Evolutionary conservation across 768 basidiomycete species (phyloP).

Genomic region (Leccinum ochraceum): DNA sequence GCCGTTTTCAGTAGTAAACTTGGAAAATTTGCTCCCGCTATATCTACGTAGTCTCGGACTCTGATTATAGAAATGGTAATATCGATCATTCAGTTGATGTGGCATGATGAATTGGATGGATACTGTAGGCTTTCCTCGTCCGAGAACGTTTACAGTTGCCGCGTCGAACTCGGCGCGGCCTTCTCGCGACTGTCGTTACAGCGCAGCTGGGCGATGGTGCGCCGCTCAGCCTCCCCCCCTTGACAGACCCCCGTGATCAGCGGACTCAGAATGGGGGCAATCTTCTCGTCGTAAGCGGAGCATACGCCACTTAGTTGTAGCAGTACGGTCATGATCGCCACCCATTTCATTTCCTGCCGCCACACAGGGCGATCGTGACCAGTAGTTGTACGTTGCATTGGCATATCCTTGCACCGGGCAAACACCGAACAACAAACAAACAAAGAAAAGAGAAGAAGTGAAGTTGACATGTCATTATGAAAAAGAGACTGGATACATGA

Average conservation of each 20-base stretch:
- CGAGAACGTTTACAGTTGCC: background rate
- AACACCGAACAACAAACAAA: background rate
- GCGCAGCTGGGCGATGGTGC: conserved; percentile 15
- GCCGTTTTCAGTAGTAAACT: conserved; percentile 25
- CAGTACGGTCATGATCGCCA: conserved; percentile 23
- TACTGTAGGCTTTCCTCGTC: background rate
- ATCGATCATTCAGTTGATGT: background rate
- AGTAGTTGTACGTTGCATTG: background rate
- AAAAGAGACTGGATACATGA: background rate
- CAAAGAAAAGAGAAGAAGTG: background rate
- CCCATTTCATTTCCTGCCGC: conserved; percentile 16
- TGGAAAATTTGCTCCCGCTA: conserved; percentile 1
- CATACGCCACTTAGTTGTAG: background rate
- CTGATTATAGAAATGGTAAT: background rate
- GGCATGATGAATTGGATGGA: background rate
- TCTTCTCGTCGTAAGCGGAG: background rate
- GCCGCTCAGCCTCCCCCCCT: conserved; percentile 17
- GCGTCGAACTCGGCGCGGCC: background rate
- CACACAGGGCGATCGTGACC: conserved; percentile 12
- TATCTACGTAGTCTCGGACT: conserved; percentile 5
- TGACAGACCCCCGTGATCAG: conserved; percentile 15
- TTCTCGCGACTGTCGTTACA: conserved; percentile 19
- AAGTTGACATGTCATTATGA: background rate
- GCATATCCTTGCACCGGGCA: background rate
- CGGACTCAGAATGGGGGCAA: conserved; percentile 9